A percentile compares a stretch with the other conserved stretches of the same genome.
Evolutionary conservation across 2,329 filamentous ascomycete genomes (phyloP).

Genomic region (Calonectria hongkongensis): DNA sequence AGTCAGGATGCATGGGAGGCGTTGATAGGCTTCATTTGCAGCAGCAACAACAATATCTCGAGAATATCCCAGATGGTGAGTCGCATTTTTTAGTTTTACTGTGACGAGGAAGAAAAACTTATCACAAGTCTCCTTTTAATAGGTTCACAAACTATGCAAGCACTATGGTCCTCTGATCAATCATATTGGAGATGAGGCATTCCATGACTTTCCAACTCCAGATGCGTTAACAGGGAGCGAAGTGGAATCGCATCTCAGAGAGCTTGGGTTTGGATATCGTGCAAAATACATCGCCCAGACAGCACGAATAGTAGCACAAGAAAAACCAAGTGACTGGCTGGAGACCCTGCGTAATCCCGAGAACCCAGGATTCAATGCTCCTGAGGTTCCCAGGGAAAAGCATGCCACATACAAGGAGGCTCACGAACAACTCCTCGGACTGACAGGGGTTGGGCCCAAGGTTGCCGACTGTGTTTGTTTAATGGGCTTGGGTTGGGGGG

Average conservation of each 20-base stretch:
- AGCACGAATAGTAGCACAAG: conserved; percentile 81
- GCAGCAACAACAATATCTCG: conserved; percentile 98
- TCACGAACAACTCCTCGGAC: conserved; percentile 84
- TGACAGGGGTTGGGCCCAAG: conserved; percentile 96
- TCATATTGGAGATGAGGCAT: conserved; percentile 80
- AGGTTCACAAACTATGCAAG: conserved; percentile 90
- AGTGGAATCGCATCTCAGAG: conserved; percentile 88
- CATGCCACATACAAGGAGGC: conserved; percentile 83
- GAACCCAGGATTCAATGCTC: conserved; percentile 73
- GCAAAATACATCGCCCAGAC: conserved; percentile 95
- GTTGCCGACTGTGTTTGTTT: conserved; percentile 97
- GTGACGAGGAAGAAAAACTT: no score
- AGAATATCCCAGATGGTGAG: conserved; percentile 95
- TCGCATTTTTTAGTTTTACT: no score
- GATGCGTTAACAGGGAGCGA: conserved; percentile 80
- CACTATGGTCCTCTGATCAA: conserved; percentile 89
- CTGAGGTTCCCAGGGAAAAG: conserved; percentile 66
- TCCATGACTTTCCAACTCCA: conserved; percentile 91
- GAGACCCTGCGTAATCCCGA: conserved; percentile 86
- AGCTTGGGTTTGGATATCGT: conserved; percentile 94
- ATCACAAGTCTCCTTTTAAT: background rate
- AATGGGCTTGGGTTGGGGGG: conserved; percentile 97
- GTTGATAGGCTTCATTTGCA: conserved; percentile 95
- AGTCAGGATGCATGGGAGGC: conserved; percentile 98
- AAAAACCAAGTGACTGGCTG: conserved; percentile 84